Evolutionary conservation across 2,329 filamentous ascomycete genomes (phyloP).

Genomic region (Didymella keratinophila): DNA sequence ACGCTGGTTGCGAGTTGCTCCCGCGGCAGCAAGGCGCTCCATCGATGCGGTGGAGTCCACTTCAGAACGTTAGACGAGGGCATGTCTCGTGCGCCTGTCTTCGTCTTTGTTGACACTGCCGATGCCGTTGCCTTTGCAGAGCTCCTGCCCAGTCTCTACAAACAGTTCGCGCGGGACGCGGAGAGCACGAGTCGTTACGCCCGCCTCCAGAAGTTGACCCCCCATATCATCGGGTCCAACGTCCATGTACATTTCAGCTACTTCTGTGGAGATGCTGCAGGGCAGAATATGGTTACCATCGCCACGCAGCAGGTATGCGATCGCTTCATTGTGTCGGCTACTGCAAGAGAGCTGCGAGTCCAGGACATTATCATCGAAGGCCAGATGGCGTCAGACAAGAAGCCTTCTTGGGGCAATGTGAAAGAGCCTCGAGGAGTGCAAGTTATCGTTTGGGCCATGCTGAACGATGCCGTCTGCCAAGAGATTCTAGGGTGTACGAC

Average conservation of each 20-base stretch:
- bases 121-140: constrained; percentile 24
- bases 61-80: constrained; percentile 25
- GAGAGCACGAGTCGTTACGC: constrained; percentile 22
- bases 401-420: constrained; percentile 28
- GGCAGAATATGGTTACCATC: constrained; percentile 45
- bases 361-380: constrained; percentile 26
- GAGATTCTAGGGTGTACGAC: no score
- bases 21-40: constrained; percentile 42
- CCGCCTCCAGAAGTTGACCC: constrained; percentile 20
- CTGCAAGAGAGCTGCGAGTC: constrained; percentile 16
- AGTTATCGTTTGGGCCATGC: constrained; percentile 27
- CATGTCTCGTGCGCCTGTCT: constrained; percentile 36
- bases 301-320: constrained; percentile 39
- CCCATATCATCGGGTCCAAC: constrained; percentile 30
- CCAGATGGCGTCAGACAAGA: constrained; percentile 37
- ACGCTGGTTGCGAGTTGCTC: constrained; percentile 42
- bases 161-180: constrained; percentile 1
- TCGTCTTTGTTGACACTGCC: constrained; percentile 27
- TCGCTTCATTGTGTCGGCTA: constrained; percentile 17
- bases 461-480: constrained; percentile 8
- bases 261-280: constrained; percentile 37
- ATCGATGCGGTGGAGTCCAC: constrained; percentile 25
- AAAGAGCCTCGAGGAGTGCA: constrained; percentile 29
- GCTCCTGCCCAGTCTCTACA: neutral
- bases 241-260: constrained; percentile 28